Conservation (phyloP, 805 yeast genomes). For the Cyberlindnera amylophila region DNA sequence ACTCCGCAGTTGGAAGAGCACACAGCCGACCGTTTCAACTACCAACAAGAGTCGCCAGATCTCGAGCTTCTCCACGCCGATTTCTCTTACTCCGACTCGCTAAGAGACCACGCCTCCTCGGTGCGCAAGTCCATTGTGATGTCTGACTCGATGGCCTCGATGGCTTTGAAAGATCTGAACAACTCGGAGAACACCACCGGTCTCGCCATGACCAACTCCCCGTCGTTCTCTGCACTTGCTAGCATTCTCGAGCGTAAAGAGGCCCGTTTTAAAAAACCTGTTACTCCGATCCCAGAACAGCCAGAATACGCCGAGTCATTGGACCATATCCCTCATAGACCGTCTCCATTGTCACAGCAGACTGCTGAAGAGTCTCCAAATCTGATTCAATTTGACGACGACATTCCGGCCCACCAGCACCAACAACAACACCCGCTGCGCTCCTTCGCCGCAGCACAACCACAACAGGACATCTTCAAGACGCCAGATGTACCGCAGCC, state of each 20-base stretch:
- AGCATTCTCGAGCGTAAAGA: slow-evolving; percentile 36
- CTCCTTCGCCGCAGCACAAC: slow-evolving; percentile 15
- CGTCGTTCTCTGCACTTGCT: slow-evolving; percentile 41
- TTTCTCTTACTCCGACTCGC: slow-evolving; percentile 20
- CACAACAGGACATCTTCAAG: slow-evolving; percentile 23
- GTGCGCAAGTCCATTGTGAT: slow-evolving; percentile 24
- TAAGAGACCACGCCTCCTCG: slow-evolving; percentile 19
- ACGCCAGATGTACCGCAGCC: slow-evolving; percentile 25
- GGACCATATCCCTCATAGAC: not conserved
- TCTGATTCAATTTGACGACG: slow-evolving; percentile 34
- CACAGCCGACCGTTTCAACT: slow-evolving; percentile 6
- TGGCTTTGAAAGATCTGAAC: slow-evolving; percentile 5
- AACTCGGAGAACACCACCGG: slow-evolving; percentile 8
- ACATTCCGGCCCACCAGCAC: not conserved
- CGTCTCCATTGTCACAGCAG: slow-evolving; percentile 12
- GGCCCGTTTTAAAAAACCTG: slow-evolving; percentile 19
- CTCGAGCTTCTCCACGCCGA: slow-evolving; percentile 18
- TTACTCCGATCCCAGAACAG: slow-evolving; percentile 8
- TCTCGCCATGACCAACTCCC: slow-evolving; percentile 38
- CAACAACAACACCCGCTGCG: not conserved
- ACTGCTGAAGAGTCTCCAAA: slow-evolving; percentile 27
- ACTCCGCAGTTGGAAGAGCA: slow-evolving; percentile 9
- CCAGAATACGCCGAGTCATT: not conserved
- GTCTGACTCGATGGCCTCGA: slow-evolving; percentile 25
- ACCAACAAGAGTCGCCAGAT: slow-evolving; percentile 20